These are phyloP conservation scores for Monosporascus cannonballus DNA, from an alignment of 2,329 filamentous ascomycete genomes.

Conservation along the genomic window DNA sequence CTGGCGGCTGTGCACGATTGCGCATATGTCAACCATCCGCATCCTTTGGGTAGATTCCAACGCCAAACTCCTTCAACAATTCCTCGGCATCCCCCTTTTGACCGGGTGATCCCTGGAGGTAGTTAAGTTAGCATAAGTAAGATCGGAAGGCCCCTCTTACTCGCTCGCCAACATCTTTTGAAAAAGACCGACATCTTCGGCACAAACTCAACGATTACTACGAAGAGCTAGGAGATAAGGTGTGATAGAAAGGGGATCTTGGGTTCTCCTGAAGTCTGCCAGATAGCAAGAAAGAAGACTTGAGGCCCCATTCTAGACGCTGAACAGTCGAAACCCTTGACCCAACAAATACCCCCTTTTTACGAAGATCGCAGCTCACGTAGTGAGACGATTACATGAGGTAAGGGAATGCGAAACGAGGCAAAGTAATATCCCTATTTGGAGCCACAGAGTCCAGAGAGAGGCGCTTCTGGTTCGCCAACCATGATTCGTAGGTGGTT, in stretches of 20 bases:
- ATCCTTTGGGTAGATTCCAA: slow-evolving; percentile 30
- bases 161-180: slow-evolving; percentile 30
- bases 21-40: slow-evolving; percentile 38
- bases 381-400: not conserved
- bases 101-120: slow-evolving; percentile 32
- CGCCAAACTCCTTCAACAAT: slow-evolving; percentile 29
- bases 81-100: slow-evolving; percentile 32
- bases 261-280: not conserved
- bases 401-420: not conserved
- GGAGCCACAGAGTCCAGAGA: not conserved
- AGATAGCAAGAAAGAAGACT: not conserved
- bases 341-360: not conserved
- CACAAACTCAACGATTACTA: not conserved
- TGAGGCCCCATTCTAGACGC: not conserved
- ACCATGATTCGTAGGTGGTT: not conserved
- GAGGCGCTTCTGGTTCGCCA: not conserved
- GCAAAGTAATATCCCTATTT: not conserved
- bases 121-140: not conserved
- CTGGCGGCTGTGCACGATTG: too few species aligned
- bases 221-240: not conserved
- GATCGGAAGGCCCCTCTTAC: slow-evolving; percentile 3
- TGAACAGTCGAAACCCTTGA: not conserved
- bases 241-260: not conserved
- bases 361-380: not conserved
- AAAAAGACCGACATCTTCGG: slow-evolving; percentile 32